These are phyloP conservation scores for Pulicaria dysenterica DNA, from an alignment of 129 eudicot species.

Conservation along the genomic window DNA sequence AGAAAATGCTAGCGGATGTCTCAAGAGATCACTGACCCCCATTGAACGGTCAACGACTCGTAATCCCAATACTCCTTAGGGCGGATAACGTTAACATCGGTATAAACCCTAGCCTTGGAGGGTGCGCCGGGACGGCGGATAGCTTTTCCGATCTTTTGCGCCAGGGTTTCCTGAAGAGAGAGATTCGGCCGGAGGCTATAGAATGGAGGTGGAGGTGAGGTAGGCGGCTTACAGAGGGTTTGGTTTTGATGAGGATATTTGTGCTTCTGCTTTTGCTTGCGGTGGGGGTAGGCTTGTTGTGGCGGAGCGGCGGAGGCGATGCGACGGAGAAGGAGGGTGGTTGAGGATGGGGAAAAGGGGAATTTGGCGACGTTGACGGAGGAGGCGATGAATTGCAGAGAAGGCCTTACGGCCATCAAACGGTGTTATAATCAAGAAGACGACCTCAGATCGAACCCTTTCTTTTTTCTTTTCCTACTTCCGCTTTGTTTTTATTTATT, in stretches of 20 bases:
- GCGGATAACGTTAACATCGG: slow-evolving; percentile 78
- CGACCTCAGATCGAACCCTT: slow-evolving; percentile 21
- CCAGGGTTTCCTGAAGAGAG: slow-evolving; percentile 64
- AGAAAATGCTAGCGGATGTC: not conserved
- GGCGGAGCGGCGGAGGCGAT: slow-evolving; percentile 38
- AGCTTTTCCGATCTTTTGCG: slow-evolving; percentile 94
- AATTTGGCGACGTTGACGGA: slow-evolving; percentile 30
- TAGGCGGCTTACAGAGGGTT: slow-evolving; percentile 27
- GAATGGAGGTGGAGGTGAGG: slow-evolving; percentile 17
- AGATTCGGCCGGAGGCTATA: slow-evolving; percentile 45
- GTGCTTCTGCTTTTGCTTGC: slow-evolving; percentile 28
- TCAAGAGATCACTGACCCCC: slow-evolving; percentile 60
- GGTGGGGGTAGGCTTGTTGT: slow-evolving; percentile 26
- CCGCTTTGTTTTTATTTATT: slow-evolving; percentile 11
- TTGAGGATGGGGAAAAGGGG: slow-evolving; percentile 24
- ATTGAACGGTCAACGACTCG: slow-evolving; percentile 88
- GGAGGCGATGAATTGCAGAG: slow-evolving; percentile 46
- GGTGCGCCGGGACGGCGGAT: slow-evolving; percentile 99
- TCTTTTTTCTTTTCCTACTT: slow-evolving; percentile 4
- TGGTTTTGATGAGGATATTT: slow-evolving; percentile 29
- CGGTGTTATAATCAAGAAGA: slow-evolving; percentile 31
- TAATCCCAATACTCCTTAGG: slow-evolving; percentile 99
- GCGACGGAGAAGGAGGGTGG: slow-evolving; percentile 42
- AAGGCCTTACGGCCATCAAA: slow-evolving; percentile 97
- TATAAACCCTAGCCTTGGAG: slow-evolving; percentile 87